These are phyloP conservation scores for Gyrodon lividus DNA, from an alignment of 768 basidiomycete species.

Conservation along the genomic window DNA sequence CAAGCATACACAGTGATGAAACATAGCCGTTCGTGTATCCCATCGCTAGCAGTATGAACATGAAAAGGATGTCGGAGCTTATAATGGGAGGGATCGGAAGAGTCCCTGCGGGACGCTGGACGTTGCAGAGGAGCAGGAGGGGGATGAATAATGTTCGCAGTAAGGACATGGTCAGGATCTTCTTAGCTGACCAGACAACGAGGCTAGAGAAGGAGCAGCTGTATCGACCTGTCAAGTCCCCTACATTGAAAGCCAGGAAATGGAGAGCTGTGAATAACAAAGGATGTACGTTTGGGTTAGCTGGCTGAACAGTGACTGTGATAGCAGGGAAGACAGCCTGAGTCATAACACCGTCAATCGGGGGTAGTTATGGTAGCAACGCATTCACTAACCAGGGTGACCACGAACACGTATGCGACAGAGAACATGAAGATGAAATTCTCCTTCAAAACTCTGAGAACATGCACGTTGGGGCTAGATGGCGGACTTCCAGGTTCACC, in stretches of 20 bases:
- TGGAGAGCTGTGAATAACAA: slow-evolving; percentile 80
- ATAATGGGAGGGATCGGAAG: slow-evolving; percentile 43
- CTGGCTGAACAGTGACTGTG: slow-evolving; percentile 72
- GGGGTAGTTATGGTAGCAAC: not conserved
- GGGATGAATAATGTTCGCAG: slow-evolving; percentile 81
- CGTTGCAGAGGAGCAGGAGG: slow-evolving; percentile 85
- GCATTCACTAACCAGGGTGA: slow-evolving; percentile 66
- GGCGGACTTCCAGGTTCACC: slow-evolving; percentile 20
- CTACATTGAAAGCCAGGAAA: slow-evolving; percentile 73
- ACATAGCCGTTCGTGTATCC: slow-evolving; percentile 84
- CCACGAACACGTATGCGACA: slow-evolving; percentile 70
- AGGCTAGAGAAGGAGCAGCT: slow-evolving; percentile 64
- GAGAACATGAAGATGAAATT: slow-evolving; percentile 73
- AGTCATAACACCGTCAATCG: slow-evolving; percentile 6
- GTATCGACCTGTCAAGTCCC: slow-evolving; percentile 71
- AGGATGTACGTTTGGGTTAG: slow-evolving; percentile 65
- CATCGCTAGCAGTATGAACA: slow-evolving; percentile 69
- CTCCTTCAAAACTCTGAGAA: slow-evolving; percentile 54
- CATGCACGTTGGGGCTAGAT: slow-evolving; percentile 40
- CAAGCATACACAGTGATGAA: slow-evolving; percentile 76
- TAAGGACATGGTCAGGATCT: slow-evolving; percentile 61
- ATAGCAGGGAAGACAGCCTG: slow-evolving; percentile 88
- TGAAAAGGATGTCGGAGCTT: slow-evolving; percentile 74
- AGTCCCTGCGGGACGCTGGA: slow-evolving; percentile 46
- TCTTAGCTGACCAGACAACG: slow-evolving; percentile 65